A percentile compares a stretch with the other conserved stretches of the same genome.
Conservation (phyloP, 2,329 filamentous ascomycete genomes). For the Epichloe scottii region DNA sequence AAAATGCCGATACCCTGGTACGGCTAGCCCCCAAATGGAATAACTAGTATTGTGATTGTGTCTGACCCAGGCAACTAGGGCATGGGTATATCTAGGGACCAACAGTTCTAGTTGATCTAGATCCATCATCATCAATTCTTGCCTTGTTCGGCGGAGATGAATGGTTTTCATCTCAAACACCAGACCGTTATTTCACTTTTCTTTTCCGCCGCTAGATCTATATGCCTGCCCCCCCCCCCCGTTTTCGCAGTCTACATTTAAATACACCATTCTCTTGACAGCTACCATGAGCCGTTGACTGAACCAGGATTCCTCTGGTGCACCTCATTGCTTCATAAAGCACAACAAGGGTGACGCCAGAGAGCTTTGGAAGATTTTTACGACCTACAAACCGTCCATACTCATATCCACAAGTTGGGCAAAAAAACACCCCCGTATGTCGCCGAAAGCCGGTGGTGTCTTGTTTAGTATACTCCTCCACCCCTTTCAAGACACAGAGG, state of each 20-base stretch:
- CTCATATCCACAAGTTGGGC: slow-evolving; percentile 7
- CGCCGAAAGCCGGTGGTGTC: slow-evolving; percentile 7
- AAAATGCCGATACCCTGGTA: not conserved
- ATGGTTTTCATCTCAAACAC: not conserved
- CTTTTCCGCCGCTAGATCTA: not conserved
- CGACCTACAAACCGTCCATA: slow-evolving; percentile 4
- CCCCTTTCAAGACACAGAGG: not conserved
- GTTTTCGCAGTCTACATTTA: no score
- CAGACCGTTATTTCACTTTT: not conserved
- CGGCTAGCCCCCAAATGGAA: not conserved
- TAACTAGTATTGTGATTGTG: not conserved
- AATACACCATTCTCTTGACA: not conserved
- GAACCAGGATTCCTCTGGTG: not conserved
- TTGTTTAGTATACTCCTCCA: not conserved
- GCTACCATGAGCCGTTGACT: not conserved
- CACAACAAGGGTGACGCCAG: not conserved
- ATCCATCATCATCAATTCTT: not conserved
- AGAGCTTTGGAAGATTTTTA: slow-evolving; percentile 2
- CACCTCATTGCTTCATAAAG: not conserved
- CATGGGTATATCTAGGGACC: not conserved
- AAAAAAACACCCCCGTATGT: slow-evolving; percentile 2
- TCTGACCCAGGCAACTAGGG: not conserved
- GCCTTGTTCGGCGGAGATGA: not conserved
- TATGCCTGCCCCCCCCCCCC: not conserved
- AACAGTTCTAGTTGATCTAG: not conserved